Percentiles rank a stretch among this genome's conserved stretches.
Conservation (phyloP, 2,329 filamentous ascomycete genomes). For the Tolypocladium paradoxum region DNA sequence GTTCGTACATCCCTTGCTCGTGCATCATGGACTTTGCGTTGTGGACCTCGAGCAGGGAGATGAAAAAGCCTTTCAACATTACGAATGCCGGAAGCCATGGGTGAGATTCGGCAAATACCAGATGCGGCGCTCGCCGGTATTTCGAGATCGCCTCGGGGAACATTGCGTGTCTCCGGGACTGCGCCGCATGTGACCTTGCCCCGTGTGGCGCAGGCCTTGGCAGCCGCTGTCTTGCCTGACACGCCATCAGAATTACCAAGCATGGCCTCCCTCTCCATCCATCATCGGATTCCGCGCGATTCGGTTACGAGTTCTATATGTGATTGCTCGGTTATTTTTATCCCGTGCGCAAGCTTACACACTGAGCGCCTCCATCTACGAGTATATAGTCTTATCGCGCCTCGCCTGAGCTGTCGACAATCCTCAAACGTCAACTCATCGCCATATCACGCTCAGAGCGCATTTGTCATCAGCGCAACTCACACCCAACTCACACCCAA, state of each 20-base stretch:
- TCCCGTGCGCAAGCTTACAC: not conserved
- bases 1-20: not conserved
- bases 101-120: not conserved
- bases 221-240: not conserved
- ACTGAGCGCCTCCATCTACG: not conserved
- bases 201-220: not conserved
- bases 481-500: too few species aligned
- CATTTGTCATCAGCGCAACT: not conserved
- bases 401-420: not conserved
- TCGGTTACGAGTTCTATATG: not conserved
- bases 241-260: too few species aligned
- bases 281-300: not conserved
- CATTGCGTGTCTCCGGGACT: not conserved
- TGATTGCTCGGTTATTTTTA: not conserved
- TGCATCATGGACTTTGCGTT: not conserved
- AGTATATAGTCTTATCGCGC: not conserved
- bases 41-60: not conserved
- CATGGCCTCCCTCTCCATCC: slow-evolving; percentile 7
- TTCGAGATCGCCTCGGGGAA: not conserved
- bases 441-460: not conserved
- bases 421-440: not conserved
- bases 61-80: not conserved
- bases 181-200: not conserved
- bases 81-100: not conserved
- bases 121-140: too few species aligned